Conservation (phyloP, 2,329 filamentous ascomycete species). For the Neofusicoccum parvum region DNA sequence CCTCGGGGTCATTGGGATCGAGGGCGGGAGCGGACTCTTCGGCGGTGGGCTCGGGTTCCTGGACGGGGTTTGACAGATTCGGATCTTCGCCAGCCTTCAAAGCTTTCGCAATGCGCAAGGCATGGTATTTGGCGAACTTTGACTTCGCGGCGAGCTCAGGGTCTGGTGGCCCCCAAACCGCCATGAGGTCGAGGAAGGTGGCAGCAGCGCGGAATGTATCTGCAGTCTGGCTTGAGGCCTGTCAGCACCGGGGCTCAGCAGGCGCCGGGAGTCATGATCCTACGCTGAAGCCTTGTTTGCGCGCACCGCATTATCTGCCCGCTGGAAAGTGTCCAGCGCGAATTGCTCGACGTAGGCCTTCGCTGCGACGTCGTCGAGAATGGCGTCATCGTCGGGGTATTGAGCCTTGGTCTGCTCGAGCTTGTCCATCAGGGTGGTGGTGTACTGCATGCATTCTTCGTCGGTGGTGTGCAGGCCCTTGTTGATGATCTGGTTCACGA, state of each 20-base stretch:
- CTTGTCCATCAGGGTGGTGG: constrained; percentile 84
- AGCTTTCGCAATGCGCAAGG: constrained; percentile 84
- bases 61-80: constrained; percentile 78
- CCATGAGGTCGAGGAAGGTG: constrained; percentile 86
- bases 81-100: constrained; percentile 89
- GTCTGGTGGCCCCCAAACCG: constrained; percentile 79
- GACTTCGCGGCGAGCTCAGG: constrained; percentile 80
- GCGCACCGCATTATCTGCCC: constrained; percentile 79
- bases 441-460: constrained; percentile 78
- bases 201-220: constrained; percentile 92
- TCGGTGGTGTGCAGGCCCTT: constrained; percentile 78
- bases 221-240: constrained; percentile 71
- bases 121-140: constrained; percentile 97
- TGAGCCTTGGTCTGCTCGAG: constrained; percentile 79
- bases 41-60: constrained; percentile 56
- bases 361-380: constrained; percentile 81
- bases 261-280: constrained; percentile 10
- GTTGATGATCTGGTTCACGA: constrained; percentile 86
- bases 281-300: constrained; percentile 83
- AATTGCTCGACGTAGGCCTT: constrained; percentile 96
- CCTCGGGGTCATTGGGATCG: constrained; percentile 67
- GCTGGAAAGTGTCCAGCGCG: constrained; percentile 81
- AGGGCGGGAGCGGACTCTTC: constrained; percentile 50
- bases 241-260: constrained; percentile 17
- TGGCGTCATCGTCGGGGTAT: constrained; percentile 76